Conservation (phyloP, 169 alveolate genomes). For the Cystoisospora suis region DNA sequence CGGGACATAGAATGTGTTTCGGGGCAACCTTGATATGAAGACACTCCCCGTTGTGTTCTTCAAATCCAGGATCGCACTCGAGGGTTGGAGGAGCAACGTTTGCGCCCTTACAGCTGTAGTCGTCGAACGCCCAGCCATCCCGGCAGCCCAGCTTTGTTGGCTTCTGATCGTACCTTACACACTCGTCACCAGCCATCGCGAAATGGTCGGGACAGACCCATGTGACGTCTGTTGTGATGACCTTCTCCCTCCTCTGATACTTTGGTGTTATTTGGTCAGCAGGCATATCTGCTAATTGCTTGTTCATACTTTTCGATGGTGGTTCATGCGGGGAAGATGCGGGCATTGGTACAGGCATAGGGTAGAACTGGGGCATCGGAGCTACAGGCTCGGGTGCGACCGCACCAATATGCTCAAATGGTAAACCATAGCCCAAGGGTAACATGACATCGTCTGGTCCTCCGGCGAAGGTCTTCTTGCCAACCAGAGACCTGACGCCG, state of each 20-base stretch:
- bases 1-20: constrained; percentile 38
- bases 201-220: constrained; percentile 37
- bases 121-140: constrained; percentile 48
- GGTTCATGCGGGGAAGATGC: neutral
- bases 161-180: constrained; percentile 52
- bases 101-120: constrained; percentile 39
- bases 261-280: constrained; percentile 22
- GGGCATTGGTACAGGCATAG: constrained; percentile 8
- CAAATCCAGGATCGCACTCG: constrained; percentile 39
- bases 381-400: neutral
- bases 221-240: constrained; percentile 28
- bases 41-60: constrained; percentile 29
- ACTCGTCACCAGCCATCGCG: constrained; percentile 35
- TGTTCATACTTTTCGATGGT: neutral
- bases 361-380: neutral
- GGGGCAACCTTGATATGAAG: constrained; percentile 25
- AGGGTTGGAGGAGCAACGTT: neutral
- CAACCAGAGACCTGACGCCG: too few species aligned
- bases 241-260: constrained; percentile 33
- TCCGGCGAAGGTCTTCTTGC: too few species aligned
- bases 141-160: constrained; percentile 48
- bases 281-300: neutral
- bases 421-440: constrained; percentile 12
- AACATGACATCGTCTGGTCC: neutral
- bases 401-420: neutral